Evolutionary conservation across 495 filamentous ascomycete genomes (phyloP).

Genomic region (Echria macrotheca): DNA sequence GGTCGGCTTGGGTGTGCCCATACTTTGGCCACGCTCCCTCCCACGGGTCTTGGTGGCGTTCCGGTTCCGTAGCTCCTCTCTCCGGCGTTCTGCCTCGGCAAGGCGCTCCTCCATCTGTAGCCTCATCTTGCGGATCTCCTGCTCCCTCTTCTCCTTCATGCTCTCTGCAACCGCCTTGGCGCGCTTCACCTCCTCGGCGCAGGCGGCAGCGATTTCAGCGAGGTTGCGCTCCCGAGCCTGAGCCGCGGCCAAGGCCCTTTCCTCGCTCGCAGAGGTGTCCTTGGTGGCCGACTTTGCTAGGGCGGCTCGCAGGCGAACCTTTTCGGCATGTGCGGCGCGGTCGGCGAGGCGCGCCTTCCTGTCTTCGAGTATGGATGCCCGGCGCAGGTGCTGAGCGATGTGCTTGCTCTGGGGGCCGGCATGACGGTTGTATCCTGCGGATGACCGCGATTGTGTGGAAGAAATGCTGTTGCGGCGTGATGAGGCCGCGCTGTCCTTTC

Average conservation of each 20-base stretch:
- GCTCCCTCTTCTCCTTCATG: constrained; percentile 83
- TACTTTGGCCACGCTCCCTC: constrained; percentile 60
- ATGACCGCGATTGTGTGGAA: constrained; percentile 67
- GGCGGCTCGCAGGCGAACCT: constrained; percentile 89
- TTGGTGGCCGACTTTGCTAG: constrained; percentile 70
- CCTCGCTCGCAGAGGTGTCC: constrained; percentile 60
- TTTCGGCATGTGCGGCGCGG: constrained; percentile 89
- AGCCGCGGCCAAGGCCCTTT: constrained; percentile 82
- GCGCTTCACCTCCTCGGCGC: constrained; percentile 89
- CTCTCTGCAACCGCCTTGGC: constrained; percentile 92
- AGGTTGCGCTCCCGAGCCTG: constrained; percentile 85
- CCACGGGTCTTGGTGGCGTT: constrained; percentile 48
- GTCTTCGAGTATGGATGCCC: constrained; percentile 84
- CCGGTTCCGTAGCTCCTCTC: constrained; percentile 51
- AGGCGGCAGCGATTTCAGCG: constrained; percentile 87
- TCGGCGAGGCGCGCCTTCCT: constrained; percentile 91
- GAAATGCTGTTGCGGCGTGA: constrained; percentile 87
- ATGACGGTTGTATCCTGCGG: constrained; percentile 54
- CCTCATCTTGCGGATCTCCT: constrained; percentile 67
- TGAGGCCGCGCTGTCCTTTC: constrained; percentile 78
- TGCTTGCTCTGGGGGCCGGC: constrained; percentile 70
- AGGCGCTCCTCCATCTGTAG: constrained; percentile 84
- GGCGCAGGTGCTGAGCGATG: constrained; percentile 83
- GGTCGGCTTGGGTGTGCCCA: constrained; percentile 44
- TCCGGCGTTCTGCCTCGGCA: constrained; percentile 78